Percentiles rank a stretch among this genome's conserved stretches.
Conservation (phyloP, 768 basidiomycete genomes). For the Kwoniella botswanensis region DNA sequence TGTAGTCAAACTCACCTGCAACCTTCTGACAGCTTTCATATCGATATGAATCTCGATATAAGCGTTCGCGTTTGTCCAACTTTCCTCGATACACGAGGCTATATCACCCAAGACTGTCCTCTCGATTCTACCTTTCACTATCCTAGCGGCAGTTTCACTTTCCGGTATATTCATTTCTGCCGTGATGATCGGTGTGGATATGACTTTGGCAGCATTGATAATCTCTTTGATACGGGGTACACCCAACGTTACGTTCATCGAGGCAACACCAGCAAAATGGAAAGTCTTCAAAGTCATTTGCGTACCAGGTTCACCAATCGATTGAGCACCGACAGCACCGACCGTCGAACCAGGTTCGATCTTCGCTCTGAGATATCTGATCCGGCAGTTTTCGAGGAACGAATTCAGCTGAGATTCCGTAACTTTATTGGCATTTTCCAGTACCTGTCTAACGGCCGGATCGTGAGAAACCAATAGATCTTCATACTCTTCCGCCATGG, state of each 20-base stretch:
- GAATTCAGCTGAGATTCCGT: conserved; percentile 75
- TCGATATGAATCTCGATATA: conserved; percentile 94
- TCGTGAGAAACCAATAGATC: conserved; percentile 74
- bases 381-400: conserved; percentile 88
- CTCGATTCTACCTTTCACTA: conserved; percentile 94
- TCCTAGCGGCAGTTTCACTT: conserved; percentile 92
- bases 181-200: conserved; percentile 98
- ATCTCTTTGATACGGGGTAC: conserved; percentile 99
- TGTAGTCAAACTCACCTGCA: conserved; percentile 67
- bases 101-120: conserved; percentile 93
- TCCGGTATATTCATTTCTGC: conserved; percentile 80
- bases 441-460: conserved; percentile 69
- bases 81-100: conserved; percentile 90
- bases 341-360: conserved; percentile 99
- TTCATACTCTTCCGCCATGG: conserved; percentile 72
- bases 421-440: conserved; percentile 90
- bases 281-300: conserved; percentile 99
- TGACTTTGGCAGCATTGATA: conserved; percentile 96
- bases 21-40: conserved; percentile 79
- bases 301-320: conserved; percentile 98
- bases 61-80: conserved; percentile 90
- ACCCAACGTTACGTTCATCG: conserved; percentile 99
- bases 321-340: conserved; percentile 97
- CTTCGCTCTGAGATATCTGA: conserved; percentile 89
- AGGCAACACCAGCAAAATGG: conserved; percentile 99